Evolutionary conservation across 305 asterid species (phyloP), one percentile per base, ranked within the genome.

Genomic region (Fraxinus angustifolia): DNA sequence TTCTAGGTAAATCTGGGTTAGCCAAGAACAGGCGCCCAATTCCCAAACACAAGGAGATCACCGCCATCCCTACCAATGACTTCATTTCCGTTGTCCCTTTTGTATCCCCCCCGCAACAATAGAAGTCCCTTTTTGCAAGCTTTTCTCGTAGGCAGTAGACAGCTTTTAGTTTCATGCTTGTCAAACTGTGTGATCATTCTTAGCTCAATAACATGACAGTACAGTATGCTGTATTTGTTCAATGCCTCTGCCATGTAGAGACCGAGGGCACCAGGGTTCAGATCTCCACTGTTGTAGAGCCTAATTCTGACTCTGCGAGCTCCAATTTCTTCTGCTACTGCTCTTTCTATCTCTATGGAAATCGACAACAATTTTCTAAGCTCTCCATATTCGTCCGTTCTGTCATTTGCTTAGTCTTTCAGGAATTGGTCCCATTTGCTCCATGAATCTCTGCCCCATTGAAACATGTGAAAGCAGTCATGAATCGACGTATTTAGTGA

Each of bases 41-140:
- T 23, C 26, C 92, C 90, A 34, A 36, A 87, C 1, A 83, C 91
- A 16, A 83, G 85, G 7, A 87, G 83, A 82, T 87, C 87, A 21
- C 87, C 85, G 35, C 16, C 77, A 33, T 71, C 79, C 11, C 73
- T 80, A 30, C 76, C 76, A 1, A 86, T 21, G 4, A 84, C 91
- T 33, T 80, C 73, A 35, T 84, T 84, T 1, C 89, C 88, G 5
- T 83, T 83, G 1, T 82, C 84, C 82, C 80, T 83, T 19, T 53
- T 62, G 38, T 86, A 86, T 1, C 26, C 86, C 86, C 88, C 12
- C 91, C 90, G 89, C 83, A 0, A 58, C 88, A 5, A 83, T 78
- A 8, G 85, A 86, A 65, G 88, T 87, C 8, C 89, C 88, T 42
- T 76, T 72, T 80, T 72, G 58, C 82, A 86, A 11, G 85, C 87